Base-by-base conservation (phyloP, 106 monocot genomes). In the Dendrobium nobile region DNA sequence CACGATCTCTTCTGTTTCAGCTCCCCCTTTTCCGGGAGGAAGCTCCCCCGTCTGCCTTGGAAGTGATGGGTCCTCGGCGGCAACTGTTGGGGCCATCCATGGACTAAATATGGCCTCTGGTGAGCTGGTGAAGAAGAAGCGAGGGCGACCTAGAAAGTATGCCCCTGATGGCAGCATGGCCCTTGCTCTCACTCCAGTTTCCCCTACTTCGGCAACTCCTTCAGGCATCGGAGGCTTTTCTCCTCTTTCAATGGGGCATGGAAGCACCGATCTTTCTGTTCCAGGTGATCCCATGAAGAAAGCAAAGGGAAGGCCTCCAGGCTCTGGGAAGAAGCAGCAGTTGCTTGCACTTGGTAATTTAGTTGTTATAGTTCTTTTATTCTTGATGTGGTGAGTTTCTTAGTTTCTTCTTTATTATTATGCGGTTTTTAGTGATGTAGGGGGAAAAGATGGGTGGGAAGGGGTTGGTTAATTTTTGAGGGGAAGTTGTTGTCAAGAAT, bases 81-180 rank as follows among this genome's bases (percentile, higher is more conserved):
- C 58, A 6, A 40, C 58, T 10, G 19, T 19, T 13, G 56, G 8
- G 5, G 16, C 77, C 77, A 4, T 54, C 20, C 77, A 72, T 42
- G 64, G 76, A 7, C 41, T 72, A 7, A 72, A 48, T 51, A 51
- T 56, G 26, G 18, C 78, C 33, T 8, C 41, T 3, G 48, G 47
- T 26, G 58, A 78, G 15, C 56, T 47, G 56, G 45, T 37, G 33
- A 78, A 59, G 78, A 76, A 76, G 5, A 76, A 76, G 24, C n/a
- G 76, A 18, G 76, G 76, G 47, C 79, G 93, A 56, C 93, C 93
- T 24, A 90, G 93, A 82, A 93, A 93, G 84, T 93, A 93, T 27
- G 93, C 88, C 31, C 83, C 90, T 0, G 89, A 89, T 51, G 92
- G 92, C 15, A 78, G 22, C 58, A 78, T 58, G 78, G 55, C 78